Conservation (phyloP, 2,329 filamentous ascomycete species). For the Geosmithia morbida region DNA sequence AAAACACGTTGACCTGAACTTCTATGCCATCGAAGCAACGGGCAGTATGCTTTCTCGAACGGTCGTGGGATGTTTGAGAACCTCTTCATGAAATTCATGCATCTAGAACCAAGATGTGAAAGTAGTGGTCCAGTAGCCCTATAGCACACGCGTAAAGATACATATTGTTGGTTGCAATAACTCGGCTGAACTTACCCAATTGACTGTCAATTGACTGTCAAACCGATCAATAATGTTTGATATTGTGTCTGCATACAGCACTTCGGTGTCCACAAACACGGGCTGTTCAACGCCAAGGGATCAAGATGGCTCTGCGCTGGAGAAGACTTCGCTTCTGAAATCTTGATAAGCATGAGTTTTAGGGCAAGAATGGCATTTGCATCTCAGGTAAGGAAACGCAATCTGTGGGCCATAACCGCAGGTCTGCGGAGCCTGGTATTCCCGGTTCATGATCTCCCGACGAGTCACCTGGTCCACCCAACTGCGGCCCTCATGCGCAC, state of each 20-base stretch:
- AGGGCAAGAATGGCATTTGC: constrained; percentile 8
- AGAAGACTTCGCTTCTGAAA: constrained; percentile 1
- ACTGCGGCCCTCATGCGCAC: constrained; percentile 6
- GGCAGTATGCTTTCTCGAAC: no score
- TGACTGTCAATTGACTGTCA: constrained; percentile 6
- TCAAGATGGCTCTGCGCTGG: fast-evolving
- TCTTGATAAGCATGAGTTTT: constrained; percentile 6
- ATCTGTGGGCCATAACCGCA: constrained; percentile 10
- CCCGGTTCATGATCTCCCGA: not conserved
- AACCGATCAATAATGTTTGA: constrained; percentile 3
- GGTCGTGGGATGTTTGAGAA: no score
- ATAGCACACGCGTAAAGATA: no score
- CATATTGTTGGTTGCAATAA: no score
- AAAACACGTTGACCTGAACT: no score
- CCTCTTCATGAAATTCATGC: no score
- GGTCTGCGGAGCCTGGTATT: constrained; percentile 5
- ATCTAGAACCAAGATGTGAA: no score
- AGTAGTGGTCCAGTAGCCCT: no score
- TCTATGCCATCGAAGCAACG: no score
- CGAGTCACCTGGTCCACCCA: not conserved
- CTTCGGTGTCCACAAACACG: not conserved
- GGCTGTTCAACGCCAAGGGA: not conserved
- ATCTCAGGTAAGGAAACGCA: constrained; percentile 6
- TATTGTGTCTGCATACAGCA: constrained; percentile 1
- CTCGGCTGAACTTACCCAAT: constrained; percentile 10